Evolutionary conservation across 1,284 basidiomycete species (phyloP).

Genomic region (Pyrrhoderma noxium): DNA sequence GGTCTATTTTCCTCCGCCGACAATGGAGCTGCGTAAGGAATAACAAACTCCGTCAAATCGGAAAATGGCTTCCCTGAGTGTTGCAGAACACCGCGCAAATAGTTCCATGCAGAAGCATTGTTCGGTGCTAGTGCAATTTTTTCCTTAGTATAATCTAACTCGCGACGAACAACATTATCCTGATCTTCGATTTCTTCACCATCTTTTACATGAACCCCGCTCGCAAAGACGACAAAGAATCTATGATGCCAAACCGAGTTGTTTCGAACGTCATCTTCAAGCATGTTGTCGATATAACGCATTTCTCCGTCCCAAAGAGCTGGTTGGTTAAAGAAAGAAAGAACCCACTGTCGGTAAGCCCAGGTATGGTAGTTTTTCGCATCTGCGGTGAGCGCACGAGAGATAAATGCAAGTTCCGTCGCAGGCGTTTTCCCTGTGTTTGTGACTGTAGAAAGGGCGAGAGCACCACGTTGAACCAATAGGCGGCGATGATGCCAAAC

Average conservation of each 20-base stretch:
- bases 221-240: constrained; percentile 84
- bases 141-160: constrained; percentile 68
- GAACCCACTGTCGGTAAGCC: constrained; percentile 89
- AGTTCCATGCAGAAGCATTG: constrained; percentile 93
- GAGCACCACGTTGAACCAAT: constrained; percentile 34
- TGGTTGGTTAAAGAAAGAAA: constrained; percentile 62
- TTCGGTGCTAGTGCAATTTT: constrained; percentile 84
- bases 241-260: constrained; percentile 99
- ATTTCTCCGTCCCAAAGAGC: constrained; percentile 77
- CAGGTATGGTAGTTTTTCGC: constrained; percentile 96
- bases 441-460: not conserved
- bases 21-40: constrained; percentile 47
- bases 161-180: constrained; percentile 50
- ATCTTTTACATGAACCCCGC: constrained; percentile 38
- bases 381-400: constrained; percentile 62
- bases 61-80: constrained; percentile 51
- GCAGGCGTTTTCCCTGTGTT: constrained; percentile 5
- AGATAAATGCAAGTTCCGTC: constrained; percentile 76
- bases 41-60: constrained; percentile 50
- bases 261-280: constrained; percentile 80
- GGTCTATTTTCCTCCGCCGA: constrained; percentile 30
- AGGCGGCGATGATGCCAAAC: constrained; percentile 95
- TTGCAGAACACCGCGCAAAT: constrained; percentile 73
- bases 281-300: constrained; percentile 68
- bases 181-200: constrained; percentile 46